Conservation (phyloP, 2,329 filamentous ascomycete genomes). For the Knufia fluminis region DNA sequence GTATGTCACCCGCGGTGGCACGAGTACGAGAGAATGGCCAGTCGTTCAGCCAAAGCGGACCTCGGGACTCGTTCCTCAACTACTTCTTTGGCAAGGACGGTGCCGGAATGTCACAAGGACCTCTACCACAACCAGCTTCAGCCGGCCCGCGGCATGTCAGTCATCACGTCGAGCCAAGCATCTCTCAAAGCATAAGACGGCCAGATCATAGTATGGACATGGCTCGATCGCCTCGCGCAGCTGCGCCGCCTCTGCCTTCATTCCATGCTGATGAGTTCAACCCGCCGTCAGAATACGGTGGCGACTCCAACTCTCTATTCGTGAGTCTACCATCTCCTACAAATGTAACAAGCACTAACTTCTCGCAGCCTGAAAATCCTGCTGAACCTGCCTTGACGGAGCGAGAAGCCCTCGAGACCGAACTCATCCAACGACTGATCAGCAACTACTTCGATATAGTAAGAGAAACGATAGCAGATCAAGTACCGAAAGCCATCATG, state of each 20-base stretch:
- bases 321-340: slow-evolving; percentile 32
- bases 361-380: slow-evolving; percentile 30
- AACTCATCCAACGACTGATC: slow-evolving; percentile 91
- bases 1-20: slow-evolving; percentile 71
- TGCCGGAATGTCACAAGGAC: slow-evolving; percentile 40
- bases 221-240: slow-evolving; percentile 15
- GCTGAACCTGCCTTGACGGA: slow-evolving; percentile 85
- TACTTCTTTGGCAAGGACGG: slow-evolving; percentile 99
- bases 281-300: slow-evolving; percentile 30
- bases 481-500: slow-evolving; percentile 98
- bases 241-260: slow-evolving; percentile 25
- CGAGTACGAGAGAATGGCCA: slow-evolving; percentile 52
- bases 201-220: slow-evolving; percentile 37
- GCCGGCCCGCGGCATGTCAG: slow-evolving; percentile 58
- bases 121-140: slow-evolving; percentile 33
- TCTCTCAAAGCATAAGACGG: slow-evolving; percentile 71
- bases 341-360: slow-evolving; percentile 6
- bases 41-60: slow-evolving; percentile 53
- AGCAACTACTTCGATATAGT: slow-evolving; percentile 99
- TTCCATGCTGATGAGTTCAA: slow-evolving; percentile 41
- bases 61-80: slow-evolving; percentile 84
- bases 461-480: slow-evolving; percentile 94
- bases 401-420: slow-evolving; percentile 92
- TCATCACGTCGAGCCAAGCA: slow-evolving; percentile 69
- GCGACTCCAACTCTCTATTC: slow-evolving; percentile 37